These are phyloP conservation scores for Lachnellula hyalina DNA, from an alignment of 2,329 filamentous ascomycete genomes.

Conservation along the genomic window DNA sequence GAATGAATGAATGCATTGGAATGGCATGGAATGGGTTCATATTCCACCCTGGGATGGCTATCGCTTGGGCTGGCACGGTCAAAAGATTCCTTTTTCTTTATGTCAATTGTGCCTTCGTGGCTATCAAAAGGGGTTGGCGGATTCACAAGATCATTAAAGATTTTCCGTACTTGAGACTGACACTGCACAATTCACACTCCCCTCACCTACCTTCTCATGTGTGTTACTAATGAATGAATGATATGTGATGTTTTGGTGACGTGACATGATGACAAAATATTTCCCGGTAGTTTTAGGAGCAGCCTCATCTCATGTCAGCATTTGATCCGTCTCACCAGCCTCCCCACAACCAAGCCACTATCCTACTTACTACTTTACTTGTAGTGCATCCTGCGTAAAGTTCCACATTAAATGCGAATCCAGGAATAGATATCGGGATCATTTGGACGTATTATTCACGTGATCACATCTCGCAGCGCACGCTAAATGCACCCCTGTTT, in stretches of 20 bases:
- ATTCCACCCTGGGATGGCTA: constrained; percentile 26
- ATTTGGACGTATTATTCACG: neutral
- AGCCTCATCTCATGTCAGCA: neutral
- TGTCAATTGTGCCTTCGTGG: constrained; percentile 25
- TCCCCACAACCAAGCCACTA: neutral
- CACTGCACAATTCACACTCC: constrained; percentile 21
- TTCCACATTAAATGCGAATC: neutral
- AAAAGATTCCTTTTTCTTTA: constrained; percentile 32
- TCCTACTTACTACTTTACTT: neutral
- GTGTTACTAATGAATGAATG: neutral
- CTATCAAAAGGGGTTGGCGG: constrained; percentile 29
- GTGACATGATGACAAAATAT: neutral
- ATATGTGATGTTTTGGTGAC: neutral
- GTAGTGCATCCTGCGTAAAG: neutral
- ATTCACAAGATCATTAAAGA: constrained; percentile 31
- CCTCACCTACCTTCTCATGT: constrained; percentile 3
- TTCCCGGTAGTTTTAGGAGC: neutral
- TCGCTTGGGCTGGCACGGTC: constrained; percentile 27
- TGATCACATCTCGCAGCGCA: neutral
- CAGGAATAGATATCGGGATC: neutral
- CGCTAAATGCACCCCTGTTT: neutral
- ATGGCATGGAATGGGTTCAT: constrained; percentile 32
- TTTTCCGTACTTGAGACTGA: constrained; percentile 27
- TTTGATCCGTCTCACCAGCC: neutral
- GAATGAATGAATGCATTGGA: constrained; percentile 11